Conservation (phyloP, 164 flowering plant genomes). For the Houttuynia cordata region DNA sequence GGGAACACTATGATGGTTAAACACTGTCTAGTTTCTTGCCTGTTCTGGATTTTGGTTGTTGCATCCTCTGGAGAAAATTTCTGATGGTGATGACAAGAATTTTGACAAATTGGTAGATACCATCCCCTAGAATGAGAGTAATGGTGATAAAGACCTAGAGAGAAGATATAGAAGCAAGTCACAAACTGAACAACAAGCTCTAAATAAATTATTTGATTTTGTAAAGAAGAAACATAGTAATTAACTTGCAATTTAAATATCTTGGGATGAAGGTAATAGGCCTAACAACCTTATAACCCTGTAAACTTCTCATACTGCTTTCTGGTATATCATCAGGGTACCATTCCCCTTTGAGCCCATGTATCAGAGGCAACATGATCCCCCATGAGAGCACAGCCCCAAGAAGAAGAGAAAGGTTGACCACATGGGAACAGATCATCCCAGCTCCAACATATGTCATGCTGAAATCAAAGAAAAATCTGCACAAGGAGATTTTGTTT, state of each 20-base stretch:
- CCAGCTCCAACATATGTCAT: constrained; percentile 85
- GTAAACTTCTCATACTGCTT: constrained; percentile 80
- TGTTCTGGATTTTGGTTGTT: constrained; percentile 4
- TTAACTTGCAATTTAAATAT: not conserved
- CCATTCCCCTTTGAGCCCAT: constrained; percentile 64
- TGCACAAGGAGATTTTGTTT: constrained; percentile 21
- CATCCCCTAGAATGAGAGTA: constrained; percentile 80
- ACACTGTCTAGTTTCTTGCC: constrained; percentile 16
- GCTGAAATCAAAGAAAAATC: constrained; percentile 80
- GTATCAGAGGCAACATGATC: constrained; percentile 85
- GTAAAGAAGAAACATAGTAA: not conserved
- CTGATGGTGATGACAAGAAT: constrained; percentile 10
- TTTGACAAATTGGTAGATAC: constrained; percentile 74
- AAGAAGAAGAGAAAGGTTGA: constrained; percentile 71
- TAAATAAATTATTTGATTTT: not conserved
- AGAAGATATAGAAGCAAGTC: not conserved
- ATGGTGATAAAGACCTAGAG: constrained; percentile 73
- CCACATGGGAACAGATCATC: constrained; percentile 85
- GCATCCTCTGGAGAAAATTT: constrained; percentile 2
- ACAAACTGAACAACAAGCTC: not conserved
- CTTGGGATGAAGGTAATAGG: not conserved
- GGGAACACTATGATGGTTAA: not conserved
- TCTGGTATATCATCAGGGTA: constrained; percentile 37
- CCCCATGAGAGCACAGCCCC: constrained; percentile 95
- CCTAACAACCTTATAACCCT: constrained; percentile 70